Base-by-base conservation (phyloP, 2,329 filamentous ascomycete species). In the Fusarium sp. region DNA sequence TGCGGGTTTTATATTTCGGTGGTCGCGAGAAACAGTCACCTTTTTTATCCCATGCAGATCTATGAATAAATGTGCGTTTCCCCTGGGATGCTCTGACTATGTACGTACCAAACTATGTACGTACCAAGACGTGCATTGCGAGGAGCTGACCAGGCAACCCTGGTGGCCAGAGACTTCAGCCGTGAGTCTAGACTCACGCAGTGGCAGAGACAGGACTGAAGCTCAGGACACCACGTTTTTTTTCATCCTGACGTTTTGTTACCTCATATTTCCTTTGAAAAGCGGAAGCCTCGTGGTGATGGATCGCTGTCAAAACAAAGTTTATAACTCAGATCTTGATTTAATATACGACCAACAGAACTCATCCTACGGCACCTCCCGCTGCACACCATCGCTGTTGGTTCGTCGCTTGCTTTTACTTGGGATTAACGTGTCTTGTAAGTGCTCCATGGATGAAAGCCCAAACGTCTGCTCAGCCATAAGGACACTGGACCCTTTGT, bases 331-430 rank as follows among this genome's bases (percentile, higher is more conserved):
- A 66, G 65, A 66, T 69, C 16, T 40, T 13, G 59, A 51, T 18
- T 63, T 67, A 65, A 70, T 68, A 33, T 61, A 68, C 49, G 55
- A 25, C 40, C 36, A 27, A 31, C 54, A 70, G 57, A 54, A 63
- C 34, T 29, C 38, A 68, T 59, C 42, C 14, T 38, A 9, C 55
- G 31, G 44, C n/a, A 44, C 64, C 33, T 66, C n/a, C 64, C 62
- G 56, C 36, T 61, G 20, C 36, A n/a, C 27, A 18, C 25, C 36
- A 42, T 33, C 36, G 16, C 11, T 4, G 23, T 57, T 57, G 34
- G 42, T 49, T 49, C 23, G 9, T 31, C 20, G 7, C 23, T 44
- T n/a, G 11, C 23, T 44, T n/a, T 31, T 13, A 8, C 25, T 31
- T n/a, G 14, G 14, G 10, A 55, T 38, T 6, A 27, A 13, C 20